phyloP scores from a whole-genome alignment of 169 alveolate species.

The Cryptosporidium canis region DNA sequence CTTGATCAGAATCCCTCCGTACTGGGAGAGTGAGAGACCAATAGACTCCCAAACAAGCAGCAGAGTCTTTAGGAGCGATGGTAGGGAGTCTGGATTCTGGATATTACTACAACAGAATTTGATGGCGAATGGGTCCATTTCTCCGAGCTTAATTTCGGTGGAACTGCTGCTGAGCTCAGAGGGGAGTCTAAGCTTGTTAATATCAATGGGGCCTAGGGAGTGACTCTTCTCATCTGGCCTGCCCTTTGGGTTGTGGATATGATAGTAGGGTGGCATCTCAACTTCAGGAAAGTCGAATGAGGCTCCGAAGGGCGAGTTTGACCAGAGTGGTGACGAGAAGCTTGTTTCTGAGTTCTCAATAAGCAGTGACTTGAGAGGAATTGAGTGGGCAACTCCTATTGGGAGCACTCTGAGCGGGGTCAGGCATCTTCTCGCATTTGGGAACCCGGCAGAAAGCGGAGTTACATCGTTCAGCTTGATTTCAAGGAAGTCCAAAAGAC shows the following conservation, averaged over 20 bases:
- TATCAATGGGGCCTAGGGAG: background rate
- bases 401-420: slow-evolving; percentile 63
- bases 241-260: background rate
- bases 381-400: slow-evolving; percentile 28
- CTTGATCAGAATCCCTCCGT: background rate
- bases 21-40: slow-evolving; percentile 29
- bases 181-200: slow-evolving; percentile 14
- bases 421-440: slow-evolving; percentile 46
- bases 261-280: slow-evolving; percentile 61
- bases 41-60: slow-evolving; percentile 57
- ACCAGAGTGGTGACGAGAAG: slow-evolving; percentile 58
- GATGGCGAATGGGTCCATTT: slow-evolving; percentile 39
- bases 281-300: slow-evolving; percentile 47
- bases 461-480: slow-evolving; percentile 40
- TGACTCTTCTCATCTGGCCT: background rate
- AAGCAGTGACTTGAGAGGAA: slow-evolving; percentile 43
- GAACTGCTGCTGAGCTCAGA: slow-evolving; percentile 24
- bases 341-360: slow-evolving; percentile 25
- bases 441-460: slow-evolving; percentile 62
- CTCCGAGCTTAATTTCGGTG: slow-evolving; percentile 27
- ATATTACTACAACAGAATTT: slow-evolving; percentile 24
- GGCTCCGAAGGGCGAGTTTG: slow-evolving; percentile 64
- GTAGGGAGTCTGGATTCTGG: slow-evolving; percentile 14
- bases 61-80: slow-evolving; percentile 36
- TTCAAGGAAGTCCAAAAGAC: slow-evolving; percentile 38